Evolutionary conservation across 2,329 filamentous ascomycete species (phyloP).

Genomic region (Trichocomaceae sp.): DNA sequence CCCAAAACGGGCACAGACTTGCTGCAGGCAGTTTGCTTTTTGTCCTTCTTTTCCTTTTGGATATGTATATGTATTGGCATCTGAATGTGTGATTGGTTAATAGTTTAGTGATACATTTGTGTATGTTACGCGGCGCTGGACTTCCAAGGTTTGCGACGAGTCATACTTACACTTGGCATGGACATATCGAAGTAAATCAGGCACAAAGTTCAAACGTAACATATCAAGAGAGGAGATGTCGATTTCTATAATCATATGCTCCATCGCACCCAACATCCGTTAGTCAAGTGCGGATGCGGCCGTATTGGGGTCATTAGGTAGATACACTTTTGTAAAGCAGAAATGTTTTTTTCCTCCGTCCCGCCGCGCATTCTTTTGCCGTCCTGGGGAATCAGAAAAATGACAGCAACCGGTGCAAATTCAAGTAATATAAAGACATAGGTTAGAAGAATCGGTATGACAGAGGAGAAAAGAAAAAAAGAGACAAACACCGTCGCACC

Average conservation of each 20-base stretch:
- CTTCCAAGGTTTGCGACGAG: too few relatives aligned
- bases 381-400: conserved; percentile 9
- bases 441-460: conserved; percentile 4
- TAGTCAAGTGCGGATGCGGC: conserved; percentile 7
- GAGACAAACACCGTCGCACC: conserved; percentile 13
- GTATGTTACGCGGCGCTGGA: too few relatives aligned
- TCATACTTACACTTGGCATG: too few relatives aligned
- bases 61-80: background rate
- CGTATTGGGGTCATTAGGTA: conserved; percentile 12
- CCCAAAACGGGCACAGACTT: background rate
- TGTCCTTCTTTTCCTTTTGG: background rate
- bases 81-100: background rate
- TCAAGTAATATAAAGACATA: conserved; percentile 11
- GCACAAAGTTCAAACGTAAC: background rate
- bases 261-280: conserved; percentile 6
- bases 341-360: conserved; percentile 2
- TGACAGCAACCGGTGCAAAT: conserved; percentile 8
- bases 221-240: conserved; percentile 12
- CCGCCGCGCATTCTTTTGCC: conserved; percentile 7
- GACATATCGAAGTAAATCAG: background rate
- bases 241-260: conserved; percentile 15
- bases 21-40: too few relatives aligned
- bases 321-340: conserved; percentile 11
- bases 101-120: too few relatives aligned
- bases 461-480: conserved; percentile 7